Percentiles rank a stretch among this genome's conserved stretches.
phyloP scores from a whole-genome alignment of 2,329 filamentous ascomycete genomes.

The Fusarium verticillioides region DNA sequence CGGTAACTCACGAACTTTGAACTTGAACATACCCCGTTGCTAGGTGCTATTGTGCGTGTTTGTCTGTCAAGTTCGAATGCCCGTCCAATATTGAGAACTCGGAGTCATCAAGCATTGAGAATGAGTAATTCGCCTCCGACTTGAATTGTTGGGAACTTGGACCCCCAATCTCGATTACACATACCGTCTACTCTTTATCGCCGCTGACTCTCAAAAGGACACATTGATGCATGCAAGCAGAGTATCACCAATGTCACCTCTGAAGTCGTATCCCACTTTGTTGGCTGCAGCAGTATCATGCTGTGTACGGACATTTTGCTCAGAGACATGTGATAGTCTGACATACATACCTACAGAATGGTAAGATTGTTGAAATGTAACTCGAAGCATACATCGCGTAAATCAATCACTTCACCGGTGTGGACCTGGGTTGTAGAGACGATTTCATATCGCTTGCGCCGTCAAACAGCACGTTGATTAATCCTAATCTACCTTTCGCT shows the following conservation, averaged over 20 bases:
- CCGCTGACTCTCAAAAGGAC: neutral
- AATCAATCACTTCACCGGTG: conserved; percentile 1
- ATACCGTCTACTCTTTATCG: neutral
- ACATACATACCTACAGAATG: neutral
- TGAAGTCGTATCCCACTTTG: neutral
- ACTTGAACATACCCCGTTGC: conserved; percentile 6
- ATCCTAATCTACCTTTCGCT: conserved; percentile 29
- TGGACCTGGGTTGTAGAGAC: neutral
- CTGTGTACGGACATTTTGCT: neutral
- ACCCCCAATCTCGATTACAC: neutral
- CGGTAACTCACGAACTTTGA: neutral
- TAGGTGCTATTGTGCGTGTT: neutral
- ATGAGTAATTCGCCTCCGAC: neutral
- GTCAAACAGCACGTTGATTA: conserved; percentile 27
- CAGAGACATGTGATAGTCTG: neutral
- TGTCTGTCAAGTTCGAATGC: neutral
- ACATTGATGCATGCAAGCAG: neutral
- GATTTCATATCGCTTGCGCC: conserved; percentile 10
- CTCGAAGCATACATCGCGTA: neutral
- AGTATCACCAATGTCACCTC: conserved; percentile 3
- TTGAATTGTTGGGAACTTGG: neutral
- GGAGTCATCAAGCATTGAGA: neutral
- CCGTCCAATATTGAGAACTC: neutral
- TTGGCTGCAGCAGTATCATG: neutral
- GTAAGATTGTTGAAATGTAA: neutral